phyloP scores from a whole-genome alignment of 2,329 filamentous ascomycete species.

The Penicillium sp. region DNA sequence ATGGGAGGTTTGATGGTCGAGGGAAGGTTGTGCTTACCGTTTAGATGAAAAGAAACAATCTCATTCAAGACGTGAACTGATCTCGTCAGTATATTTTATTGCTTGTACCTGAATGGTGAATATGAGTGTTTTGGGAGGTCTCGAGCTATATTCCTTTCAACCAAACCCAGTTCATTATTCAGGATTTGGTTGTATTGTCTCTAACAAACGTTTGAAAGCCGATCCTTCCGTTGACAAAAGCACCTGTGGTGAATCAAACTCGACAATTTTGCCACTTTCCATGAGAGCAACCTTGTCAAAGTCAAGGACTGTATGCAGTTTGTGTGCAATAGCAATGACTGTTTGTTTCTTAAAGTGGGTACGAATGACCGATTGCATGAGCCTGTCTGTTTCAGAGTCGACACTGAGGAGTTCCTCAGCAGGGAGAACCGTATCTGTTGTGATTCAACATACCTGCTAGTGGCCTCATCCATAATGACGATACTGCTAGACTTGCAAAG shows the following conservation, averaged over 20 bases:
- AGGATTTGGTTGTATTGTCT: constrained; percentile 6
- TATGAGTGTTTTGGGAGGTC: background rate
- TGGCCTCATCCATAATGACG: constrained; percentile 25
- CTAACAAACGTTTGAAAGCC: constrained; percentile 20
- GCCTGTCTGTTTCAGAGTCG: constrained; percentile 54
- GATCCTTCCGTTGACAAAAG: constrained; percentile 18
- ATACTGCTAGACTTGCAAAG: constrained; percentile 44
- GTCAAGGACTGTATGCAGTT: constrained; percentile 41
- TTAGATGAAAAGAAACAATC: constrained; percentile 7
- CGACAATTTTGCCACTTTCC: constrained; percentile 25
- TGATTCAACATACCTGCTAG: constrained; percentile 18
- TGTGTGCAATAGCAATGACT: constrained; percentile 55
- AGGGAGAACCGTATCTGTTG: background rate
- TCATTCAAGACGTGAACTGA: background rate
- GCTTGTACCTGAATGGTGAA: background rate
- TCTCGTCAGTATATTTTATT: background rate
- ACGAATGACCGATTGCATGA: constrained; percentile 55
- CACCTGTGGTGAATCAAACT: constrained; percentile 21
- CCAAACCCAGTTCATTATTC: background rate
- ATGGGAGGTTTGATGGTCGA: constrained; percentile 14
- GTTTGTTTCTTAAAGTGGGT: constrained; percentile 53
- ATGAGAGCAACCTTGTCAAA: constrained; percentile 32
- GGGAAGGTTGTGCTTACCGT: constrained; percentile 28
- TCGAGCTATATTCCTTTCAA: background rate
- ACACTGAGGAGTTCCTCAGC: constrained; percentile 39